Evolutionary conservation across 257 asterid genomes (phyloP), one percentile per base, ranked within the genome.

Genomic region (Jaltomata sinuosa): DNA sequence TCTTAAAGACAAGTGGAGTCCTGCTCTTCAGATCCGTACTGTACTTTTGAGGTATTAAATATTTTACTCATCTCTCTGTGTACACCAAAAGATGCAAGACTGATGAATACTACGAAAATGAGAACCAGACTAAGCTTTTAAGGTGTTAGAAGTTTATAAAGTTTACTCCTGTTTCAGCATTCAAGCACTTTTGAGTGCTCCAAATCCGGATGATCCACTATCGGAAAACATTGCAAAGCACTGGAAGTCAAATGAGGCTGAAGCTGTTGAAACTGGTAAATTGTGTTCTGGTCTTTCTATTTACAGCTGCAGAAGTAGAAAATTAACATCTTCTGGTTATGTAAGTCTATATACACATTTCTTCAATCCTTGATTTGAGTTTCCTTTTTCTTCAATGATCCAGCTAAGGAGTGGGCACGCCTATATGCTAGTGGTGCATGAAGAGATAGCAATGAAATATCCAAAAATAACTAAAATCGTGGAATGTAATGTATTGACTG

Each of bases 1-100:
- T 86, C 98, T 97, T 6, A 97, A 97, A 90, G 99, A 97, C 93
- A 97, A 97, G 80, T 97, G 99, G 99, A 97, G 99, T 86, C 99
- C 99, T 12, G 99, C 99, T 32, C 99, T 97, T 89, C 99, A 97
- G 93, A 97, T 97, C 74, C 94, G 99, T 89, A 97, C 99, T 40
- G 99, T 97, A 47, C 98, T 97, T 87, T 85, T 97, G 88, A 95
- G 99, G 99, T 97, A 91, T 67, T 85, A 84, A 87, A 86, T 47
- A 7, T 9, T 52, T 76, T 76, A 27, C 77, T 10, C n/a, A 6
- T 74, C 57, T 64, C 19, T 74, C 81, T 8, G 22, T 32, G 25
- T 47, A 47, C 42, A 16, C 34, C 42, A 9, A 16, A 27, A 76
- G 61, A 76, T 47, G 81, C 59, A 76, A 72, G 80, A 22, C 3